Percentiles rank a stretch among this genome's conserved stretches.
Evolutionary conservation across 2,329 filamentous ascomycete species (phyloP).

Genomic region (Clonostachys sp.): DNA sequence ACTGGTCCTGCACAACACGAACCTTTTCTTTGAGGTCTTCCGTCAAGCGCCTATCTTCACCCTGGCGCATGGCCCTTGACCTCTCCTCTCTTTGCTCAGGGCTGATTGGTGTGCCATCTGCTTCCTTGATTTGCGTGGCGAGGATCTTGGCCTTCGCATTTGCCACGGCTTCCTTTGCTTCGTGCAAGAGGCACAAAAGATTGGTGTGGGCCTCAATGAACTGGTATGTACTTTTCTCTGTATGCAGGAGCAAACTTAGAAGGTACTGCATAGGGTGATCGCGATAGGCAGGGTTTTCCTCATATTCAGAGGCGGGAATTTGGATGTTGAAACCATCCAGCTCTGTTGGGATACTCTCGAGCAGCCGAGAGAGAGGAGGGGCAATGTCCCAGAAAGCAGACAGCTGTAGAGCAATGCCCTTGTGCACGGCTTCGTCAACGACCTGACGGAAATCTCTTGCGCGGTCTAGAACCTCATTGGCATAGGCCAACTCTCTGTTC

Average conservation of each 20-base stretch:
- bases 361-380: constrained; percentile 70
- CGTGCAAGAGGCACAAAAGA: constrained; percentile 81
- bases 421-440: constrained; percentile 78
- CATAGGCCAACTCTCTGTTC: constrained; percentile 66
- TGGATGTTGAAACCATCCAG: constrained; percentile 62
- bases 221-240: constrained; percentile 90
- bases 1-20: constrained; percentile 83
- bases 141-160: constrained; percentile 62
- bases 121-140: constrained; percentile 55
- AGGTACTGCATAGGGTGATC: constrained; percentile 86
- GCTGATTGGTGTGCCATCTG: constrained; percentile 20
- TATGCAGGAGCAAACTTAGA: constrained; percentile 77
- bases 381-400: constrained; percentile 98
- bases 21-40: constrained; percentile 93
- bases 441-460: constrained; percentile 73
- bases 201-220: constrained; percentile 96
- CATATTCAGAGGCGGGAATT: constrained; percentile 74
- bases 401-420: constrained; percentile 86
- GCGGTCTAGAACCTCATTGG: constrained; percentile 67
- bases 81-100: constrained; percentile 27
- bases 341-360: constrained; percentile 70
- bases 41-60: constrained; percentile 69
- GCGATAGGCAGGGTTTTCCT: constrained; percentile 80
- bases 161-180: constrained; percentile 78
- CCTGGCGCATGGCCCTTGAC: constrained; percentile 52